Base-by-base conservation (phyloP, 163 green algal genomes). In the Scenedesmus sp. region DNA sequence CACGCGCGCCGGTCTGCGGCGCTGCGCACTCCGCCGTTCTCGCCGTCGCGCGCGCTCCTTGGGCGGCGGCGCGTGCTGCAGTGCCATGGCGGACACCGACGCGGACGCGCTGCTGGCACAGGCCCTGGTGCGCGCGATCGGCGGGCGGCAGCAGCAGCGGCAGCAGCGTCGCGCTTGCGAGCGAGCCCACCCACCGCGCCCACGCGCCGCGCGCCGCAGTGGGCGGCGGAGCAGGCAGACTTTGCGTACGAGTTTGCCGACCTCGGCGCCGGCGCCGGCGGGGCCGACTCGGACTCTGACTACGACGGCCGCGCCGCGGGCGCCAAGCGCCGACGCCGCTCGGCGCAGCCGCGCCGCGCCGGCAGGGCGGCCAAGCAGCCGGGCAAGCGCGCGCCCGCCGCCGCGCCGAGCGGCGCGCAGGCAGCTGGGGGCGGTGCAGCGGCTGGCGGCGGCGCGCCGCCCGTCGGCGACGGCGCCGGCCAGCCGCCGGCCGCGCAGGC, bases 191-290 rank as follows among this genome's bases (percentile, higher is more conserved):
- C n/a, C n/a, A n/a, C n/a, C n/a, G n/a, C n/a, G n/a, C n/a, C n/a
- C n/a, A n/a, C 54, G 36, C 24, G 57, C 4, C 34, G 9, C 50
- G n/a, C 26, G 0, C 15, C 31, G 60, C 60, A 69, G 44, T 73
- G 64, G 67, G 67, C 67, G 26, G 67, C 67, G 31, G 67, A 76
- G 67, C 50, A 76, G n/a, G 50, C 67, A 5, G 31, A 76, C 47
- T 76, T 28, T 42, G 28, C 48, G 34, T 15, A 76, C 29, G 33
- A 50, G 17, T 3, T 42, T 9, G 24, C 28, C 2, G 34, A 54
- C 9, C 48, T 20, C 6, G 67, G 17, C 29, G 63, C 15, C 39
- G 24, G 9, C 5, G 17, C 39, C 17, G 39, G 39, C 39, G 39
- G 39, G 39, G 7, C 6, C 7, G 39, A 10, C 39, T 6, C 39